Conservation (phyloP, 148 eudicot species). For the Agrostemma githago region DNA sequence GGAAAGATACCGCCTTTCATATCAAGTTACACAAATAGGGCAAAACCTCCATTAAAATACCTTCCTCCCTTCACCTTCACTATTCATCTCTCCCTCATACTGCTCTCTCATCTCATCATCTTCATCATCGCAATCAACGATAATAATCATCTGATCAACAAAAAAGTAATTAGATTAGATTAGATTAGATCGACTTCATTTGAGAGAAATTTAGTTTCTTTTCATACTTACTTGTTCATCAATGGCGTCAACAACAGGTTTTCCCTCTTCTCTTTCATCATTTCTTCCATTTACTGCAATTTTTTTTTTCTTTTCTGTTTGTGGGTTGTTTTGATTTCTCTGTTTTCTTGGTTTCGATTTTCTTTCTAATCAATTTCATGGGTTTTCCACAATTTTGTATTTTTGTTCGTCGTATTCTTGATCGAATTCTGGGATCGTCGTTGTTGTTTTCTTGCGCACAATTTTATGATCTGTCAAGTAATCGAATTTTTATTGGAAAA, state of each 20-base stretch:
- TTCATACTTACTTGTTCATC: background rate
- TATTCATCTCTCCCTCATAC: background rate
- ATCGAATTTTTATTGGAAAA: background rate
- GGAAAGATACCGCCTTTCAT: slow-evolving; percentile 21
- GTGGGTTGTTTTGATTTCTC: background rate
- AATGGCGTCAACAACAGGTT: slow-evolving; percentile 59
- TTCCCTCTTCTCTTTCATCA: background rate
- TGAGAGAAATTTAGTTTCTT: background rate
- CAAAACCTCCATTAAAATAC: background rate
- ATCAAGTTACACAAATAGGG: slow-evolving; percentile 6
- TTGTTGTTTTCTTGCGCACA: background rate
- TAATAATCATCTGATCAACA: no score
- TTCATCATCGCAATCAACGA: background rate
- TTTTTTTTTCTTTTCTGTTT: background rate
- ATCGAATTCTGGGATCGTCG: background rate
- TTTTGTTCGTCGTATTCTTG: background rate
- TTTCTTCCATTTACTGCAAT: background rate
- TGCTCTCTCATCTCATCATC: background rate
- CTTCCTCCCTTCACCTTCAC: background rate
- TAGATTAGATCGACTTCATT: background rate
- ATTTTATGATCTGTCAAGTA: background rate
- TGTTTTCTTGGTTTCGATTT: background rate
- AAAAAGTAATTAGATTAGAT: background rate
- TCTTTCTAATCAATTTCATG: background rate
- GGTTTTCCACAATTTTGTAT: background rate